Evolutionary conservation across 495 filamentous ascomycete genomes (phyloP), one percentile per base, ranked within the genome.

Genomic region (Penicillium dipodomyicola): DNA sequence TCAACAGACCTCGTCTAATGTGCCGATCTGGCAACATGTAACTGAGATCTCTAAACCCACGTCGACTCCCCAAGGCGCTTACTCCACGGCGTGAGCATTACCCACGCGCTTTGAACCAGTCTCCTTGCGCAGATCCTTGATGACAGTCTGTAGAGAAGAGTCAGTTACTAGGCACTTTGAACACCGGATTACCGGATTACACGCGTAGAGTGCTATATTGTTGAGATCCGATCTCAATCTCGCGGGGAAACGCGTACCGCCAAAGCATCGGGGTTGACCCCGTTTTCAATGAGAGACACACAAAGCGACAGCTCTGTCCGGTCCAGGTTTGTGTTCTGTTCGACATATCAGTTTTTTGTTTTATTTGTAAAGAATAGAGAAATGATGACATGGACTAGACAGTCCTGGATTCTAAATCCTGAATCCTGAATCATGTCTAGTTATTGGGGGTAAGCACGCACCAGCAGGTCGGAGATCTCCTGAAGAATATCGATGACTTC

Each of bases 281-380:
- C 95, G 71, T 97, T 97, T 73, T 98, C 94, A 58, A 98, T 91
- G 65, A 98, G 82, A 42, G 91, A 96, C 52, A 97, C 93, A 67
- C 94, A 98, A 52, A 95, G 86, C 9, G 92, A 96, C 12, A 98
- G 81, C 9, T 91, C 90, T 37, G 89, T 87, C 19, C 94, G 84
- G 71, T 96, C 91, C 30, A 98, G 84, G 60, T 94, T 80, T 32
- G 92, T 96, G 69, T 97, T 96, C 94, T 97, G 59, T 45, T 29
- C 27, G 9, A 10, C 25, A 12, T 15, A 9, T 19, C 12, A 20
- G 23, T 14, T 46, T 23, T 22, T 23, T 8, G 2, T 15, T 37
- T 49, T 20, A 2, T 32, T 20, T 14, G 29, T 7, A 23, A 43
- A 14, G 11, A 33, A 37, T 5, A n/a, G 35, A 39, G 35, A 46